Conservation (phyloP, 345 rosid genomes). For the Nephelium lappaceum region DNA sequence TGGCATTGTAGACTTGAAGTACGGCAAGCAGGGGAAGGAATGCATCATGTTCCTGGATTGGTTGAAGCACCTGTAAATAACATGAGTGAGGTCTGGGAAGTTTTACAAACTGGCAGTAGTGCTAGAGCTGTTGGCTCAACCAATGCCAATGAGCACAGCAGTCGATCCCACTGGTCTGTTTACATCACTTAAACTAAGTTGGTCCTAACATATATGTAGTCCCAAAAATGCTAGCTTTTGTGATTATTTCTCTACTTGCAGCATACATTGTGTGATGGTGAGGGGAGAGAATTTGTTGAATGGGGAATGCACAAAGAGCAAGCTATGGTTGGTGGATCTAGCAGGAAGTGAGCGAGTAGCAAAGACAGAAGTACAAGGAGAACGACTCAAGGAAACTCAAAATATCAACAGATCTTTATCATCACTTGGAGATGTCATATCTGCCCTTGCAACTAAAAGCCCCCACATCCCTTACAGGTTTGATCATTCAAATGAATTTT, state of each 20-base stretch:
- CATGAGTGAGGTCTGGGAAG: constrained; percentile 91
- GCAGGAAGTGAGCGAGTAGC: constrained; percentile 99
- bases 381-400: constrained; percentile 95
- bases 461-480: constrained; percentile 94
- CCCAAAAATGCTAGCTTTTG: background rate
- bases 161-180: constrained; percentile 94
- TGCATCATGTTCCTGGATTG: constrained; percentile 86
- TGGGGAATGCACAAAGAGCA: constrained; percentile 91
- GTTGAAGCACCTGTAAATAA: constrained; percentile 82
- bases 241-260: constrained; percentile 30
- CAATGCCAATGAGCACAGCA: constrained; percentile 90
- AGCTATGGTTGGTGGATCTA: constrained; percentile 93
- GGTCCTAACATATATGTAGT: background rate
- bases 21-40: constrained; percentile 78
- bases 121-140: constrained; percentile 94
- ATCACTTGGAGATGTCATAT: constrained; percentile 98
- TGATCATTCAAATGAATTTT: background rate
- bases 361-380: constrained; percentile 94
- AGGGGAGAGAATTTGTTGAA: constrained; percentile 81
- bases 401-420: constrained; percentile 92
- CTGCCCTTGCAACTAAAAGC: constrained; percentile 90
- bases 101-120: constrained; percentile 82
- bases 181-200: constrained; percentile 5
- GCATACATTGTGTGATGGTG: constrained; percentile 92
- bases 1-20: constrained; percentile 65